Evolutionary conservation across 768 basidiomycete genomes (phyloP).

Genomic region (Pisolithus microcarpus): DNA sequence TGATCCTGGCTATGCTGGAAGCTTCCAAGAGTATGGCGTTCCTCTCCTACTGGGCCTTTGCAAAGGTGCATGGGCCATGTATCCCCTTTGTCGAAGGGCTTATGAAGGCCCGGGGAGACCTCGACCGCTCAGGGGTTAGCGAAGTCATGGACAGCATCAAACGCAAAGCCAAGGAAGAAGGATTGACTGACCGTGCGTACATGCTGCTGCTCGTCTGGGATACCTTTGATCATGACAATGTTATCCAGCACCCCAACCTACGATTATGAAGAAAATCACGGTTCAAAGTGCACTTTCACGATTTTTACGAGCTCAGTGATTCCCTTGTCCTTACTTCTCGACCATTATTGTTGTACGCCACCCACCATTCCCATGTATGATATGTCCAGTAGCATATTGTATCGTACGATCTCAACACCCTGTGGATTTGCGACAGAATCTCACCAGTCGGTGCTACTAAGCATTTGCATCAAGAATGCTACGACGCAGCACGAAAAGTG

Average conservation of each 20-base stretch:
- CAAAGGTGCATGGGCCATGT: constrained; percentile 89
- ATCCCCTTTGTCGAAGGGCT: constrained; percentile 85
- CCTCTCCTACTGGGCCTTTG: constrained; percentile 91
- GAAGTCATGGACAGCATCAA: constrained; percentile 94
- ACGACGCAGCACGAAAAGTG: no score
- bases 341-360: constrained; percentile 3
- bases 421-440: no score
- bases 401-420: no score
- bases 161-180: constrained; percentile 88
- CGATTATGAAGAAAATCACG: constrained; percentile 86
- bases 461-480: no score
- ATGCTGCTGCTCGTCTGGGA: not conserved
- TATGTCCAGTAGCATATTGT: no score
- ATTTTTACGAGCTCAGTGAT: constrained; percentile 47
- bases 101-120: constrained; percentile 83
- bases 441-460: no score
- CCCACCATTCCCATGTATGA: no score
- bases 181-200: constrained; percentile 68
- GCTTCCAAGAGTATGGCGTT: constrained; percentile 87
- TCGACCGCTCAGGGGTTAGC: constrained; percentile 79
- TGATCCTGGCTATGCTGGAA: constrained; percentile 72
- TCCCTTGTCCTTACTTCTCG: not conserved
- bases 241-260: constrained; percentile 63
- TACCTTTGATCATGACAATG: constrained; percentile 4
- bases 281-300: constrained; percentile 71